Evolutionary conservation across 192 early-diverging fungal species (phyloP), one percentile per base, ranked within the genome.

Genomic region (Jimgerdemannia flammicorona): DNA sequence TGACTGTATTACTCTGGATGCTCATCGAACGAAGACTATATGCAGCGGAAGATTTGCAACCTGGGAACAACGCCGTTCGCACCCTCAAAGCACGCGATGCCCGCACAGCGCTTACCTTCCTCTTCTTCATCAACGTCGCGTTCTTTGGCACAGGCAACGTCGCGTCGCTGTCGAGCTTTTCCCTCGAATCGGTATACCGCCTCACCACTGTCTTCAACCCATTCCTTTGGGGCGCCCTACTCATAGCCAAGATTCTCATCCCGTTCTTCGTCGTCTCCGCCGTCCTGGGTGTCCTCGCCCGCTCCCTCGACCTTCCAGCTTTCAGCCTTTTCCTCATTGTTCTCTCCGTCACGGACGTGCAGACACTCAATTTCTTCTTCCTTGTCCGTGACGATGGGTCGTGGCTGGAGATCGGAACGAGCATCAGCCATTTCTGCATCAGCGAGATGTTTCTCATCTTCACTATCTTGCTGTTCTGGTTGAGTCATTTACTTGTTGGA

Each of bases 71-170:
- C 64, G 40, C 65, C 2, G 11, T 44, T 4, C 79, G 79, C 4
- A 64, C 74, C 4, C 68, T 79, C 4, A 66, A 79, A 63, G 65
- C 75, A 65, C 73, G 78, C 76, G 91, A 94, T 79, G 77, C 84
- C 70, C 85, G 91, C 40, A 87, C 86, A 0, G 85, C 87, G 3
- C 79, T 95, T 41, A 88, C 93, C 71, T 97, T 97, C 81, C 81
- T 97, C 43, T 92, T 97, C 77, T 94, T 97, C 75, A 91, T 96
- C 83, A 94, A 95, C 76, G 91, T 96, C 1, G 95, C 91, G 8
- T 98, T 98, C 83, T 98, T 98, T 87, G 97, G 97, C 19, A 97
- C 97, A 0, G 96, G 96, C 72, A 98, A 97, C 78, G 92, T 98
- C 9, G 97, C 97, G 3, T 93, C 91, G 9, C 77, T 98, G 49